Percentiles rank a stretch among this genome's conserved stretches.
Conservation (phyloP, 257 asterid species). For the Solanum chaucha region DNA sequence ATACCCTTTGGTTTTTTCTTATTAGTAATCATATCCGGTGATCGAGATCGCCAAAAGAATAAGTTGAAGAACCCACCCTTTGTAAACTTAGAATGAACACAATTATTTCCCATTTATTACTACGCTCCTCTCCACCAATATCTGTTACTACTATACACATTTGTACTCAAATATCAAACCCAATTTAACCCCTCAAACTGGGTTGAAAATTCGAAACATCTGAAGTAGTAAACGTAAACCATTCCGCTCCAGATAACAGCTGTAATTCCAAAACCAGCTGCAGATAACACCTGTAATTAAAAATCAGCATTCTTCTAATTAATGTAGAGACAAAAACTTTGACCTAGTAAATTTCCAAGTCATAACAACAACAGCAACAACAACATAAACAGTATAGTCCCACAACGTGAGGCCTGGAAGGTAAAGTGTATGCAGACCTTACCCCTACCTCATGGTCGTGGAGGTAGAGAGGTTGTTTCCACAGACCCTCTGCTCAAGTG, state of each 20-base stretch:
- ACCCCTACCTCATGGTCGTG: neutral
- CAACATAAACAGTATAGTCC: neutral
- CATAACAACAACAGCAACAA: neutral
- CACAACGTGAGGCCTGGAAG: neutral
- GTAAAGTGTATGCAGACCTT: neutral
- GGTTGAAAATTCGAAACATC: neutral
- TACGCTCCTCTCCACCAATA: neutral
- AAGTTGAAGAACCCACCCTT: conserved; percentile 1
- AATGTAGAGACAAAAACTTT: neutral
- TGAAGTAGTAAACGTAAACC: neutral
- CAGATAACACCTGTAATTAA: neutral
- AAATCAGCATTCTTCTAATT: neutral
- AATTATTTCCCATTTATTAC: conserved; percentile 11
- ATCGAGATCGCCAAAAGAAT: neutral
- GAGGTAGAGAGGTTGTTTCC: neutral
- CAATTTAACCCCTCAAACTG: neutral
- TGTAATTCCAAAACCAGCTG: neutral
- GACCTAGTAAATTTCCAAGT: neutral
- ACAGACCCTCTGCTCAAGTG: neutral
- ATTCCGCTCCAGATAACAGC: neutral
- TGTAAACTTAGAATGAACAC: conserved; percentile 7
- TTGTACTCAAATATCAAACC: neutral
- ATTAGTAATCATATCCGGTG: neutral
- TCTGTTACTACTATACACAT: neutral
- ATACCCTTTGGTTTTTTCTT: neutral